Evolutionary conservation across 1,284 basidiomycete species (phyloP).

Genomic region (Moniliophthora roreri): DNA sequence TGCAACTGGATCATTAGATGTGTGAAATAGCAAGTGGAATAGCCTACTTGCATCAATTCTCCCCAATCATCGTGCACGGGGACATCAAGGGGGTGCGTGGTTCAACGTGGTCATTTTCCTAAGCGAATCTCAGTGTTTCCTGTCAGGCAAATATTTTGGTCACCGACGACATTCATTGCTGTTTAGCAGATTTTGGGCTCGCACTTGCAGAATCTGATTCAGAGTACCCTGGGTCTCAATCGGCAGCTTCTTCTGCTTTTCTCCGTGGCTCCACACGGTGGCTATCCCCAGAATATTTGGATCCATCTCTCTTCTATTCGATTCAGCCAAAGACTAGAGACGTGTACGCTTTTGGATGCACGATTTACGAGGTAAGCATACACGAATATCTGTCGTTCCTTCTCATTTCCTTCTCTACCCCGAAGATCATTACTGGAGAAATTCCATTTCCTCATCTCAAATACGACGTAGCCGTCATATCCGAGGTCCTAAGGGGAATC

Average conservation of each 20-base stretch:
- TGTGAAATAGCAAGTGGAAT: slow-evolving; percentile 13
- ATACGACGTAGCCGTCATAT: slow-evolving; percentile 8
- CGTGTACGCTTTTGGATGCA: slow-evolving; percentile 11
- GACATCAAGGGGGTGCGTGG: slow-evolving; percentile 18
- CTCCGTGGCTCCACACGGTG: slow-evolving; percentile 6
- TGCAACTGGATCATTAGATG: slow-evolving; percentile 4
- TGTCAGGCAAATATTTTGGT: slow-evolving; percentile 11
- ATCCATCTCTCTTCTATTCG: not conserved
- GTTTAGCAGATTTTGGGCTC: slow-evolving; percentile 13
- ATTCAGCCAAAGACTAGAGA: slow-evolving; percentile 6
- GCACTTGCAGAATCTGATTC: not conserved
- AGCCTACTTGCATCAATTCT: slow-evolving; percentile 14
- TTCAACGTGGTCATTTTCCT: not conserved
- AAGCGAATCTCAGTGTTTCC: not conserved
- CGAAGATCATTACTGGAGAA: slow-evolving; percentile 5
- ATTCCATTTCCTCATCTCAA: slow-evolving; percentile 5
- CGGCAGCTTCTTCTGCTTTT: not conserved
- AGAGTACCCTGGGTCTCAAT: not conserved
- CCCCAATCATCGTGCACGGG: slow-evolving; percentile 16
- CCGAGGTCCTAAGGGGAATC: slow-evolving; percentile 1
- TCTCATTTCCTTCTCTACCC: too few species aligned
- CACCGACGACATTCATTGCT: slow-evolving; percentile 1
- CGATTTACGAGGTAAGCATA: slow-evolving; percentile 9
- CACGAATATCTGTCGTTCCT: too few species aligned
- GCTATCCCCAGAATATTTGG: slow-evolving; percentile 7